Evolutionary conservation across 106 monocot species (phyloP).

Genomic region (Dactylorhiza incarnata): DNA sequence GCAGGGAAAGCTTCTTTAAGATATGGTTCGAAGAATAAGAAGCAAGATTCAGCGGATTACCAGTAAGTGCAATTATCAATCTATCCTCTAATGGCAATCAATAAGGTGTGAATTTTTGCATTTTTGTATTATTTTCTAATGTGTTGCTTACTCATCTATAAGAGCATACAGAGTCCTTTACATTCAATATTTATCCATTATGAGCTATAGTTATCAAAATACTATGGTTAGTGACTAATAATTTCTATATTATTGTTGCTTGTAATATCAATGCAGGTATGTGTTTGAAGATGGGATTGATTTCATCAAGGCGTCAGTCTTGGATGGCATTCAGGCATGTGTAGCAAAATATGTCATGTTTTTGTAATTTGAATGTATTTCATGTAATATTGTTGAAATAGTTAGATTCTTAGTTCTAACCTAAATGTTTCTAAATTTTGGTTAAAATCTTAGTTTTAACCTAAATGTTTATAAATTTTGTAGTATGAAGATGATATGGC

Average conservation of each 20-base stretch:
- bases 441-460: not conserved
- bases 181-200: not conserved
- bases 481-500: slow-evolving; percentile 55
- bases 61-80: slow-evolving; percentile 48
- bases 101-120: not conserved
- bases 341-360: slow-evolving; percentile 3
- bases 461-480: not conserved
- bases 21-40: slow-evolving; percentile 81
- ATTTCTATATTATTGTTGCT: not conserved
- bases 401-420: not conserved
- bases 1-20: slow-evolving; percentile 75
- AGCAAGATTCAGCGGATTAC: slow-evolving; percentile 56
- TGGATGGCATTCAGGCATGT: slow-evolving; percentile 65
- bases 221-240: not conserved
- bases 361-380: not conserved
- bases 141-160: not conserved
- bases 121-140: not conserved
- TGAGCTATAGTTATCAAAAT: not conserved
- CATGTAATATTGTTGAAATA: not conserved
- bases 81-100: not conserved
- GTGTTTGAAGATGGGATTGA: slow-evolving; percentile 93
- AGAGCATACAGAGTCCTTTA: not conserved
- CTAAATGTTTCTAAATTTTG: not conserved
- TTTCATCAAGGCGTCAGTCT: slow-evolving; percentile 78
- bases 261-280: slow-evolving; percentile 35